These are phyloP conservation scores for Sclerospora graminicola DNA, from an alignment of 352 stramenopile genomes.

Conservation along the genomic window DNA sequence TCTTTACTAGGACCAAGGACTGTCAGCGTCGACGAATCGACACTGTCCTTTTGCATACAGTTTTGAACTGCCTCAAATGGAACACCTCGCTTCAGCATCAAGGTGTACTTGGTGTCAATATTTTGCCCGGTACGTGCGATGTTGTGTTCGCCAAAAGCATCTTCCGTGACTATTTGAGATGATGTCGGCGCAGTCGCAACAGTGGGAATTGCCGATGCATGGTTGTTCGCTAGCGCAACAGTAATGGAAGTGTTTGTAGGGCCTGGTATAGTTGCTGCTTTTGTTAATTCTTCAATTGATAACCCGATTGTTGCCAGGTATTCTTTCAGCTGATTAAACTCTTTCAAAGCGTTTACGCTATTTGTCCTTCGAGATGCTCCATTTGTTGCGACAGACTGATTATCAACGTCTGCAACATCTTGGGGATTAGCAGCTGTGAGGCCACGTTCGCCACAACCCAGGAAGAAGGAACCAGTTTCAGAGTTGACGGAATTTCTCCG, in stretches of 20 bases:
- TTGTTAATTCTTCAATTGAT: conserved; percentile 63
- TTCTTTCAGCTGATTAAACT: conserved; percentile 48
- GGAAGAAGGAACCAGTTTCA: too few relatives aligned
- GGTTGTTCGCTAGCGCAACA: conserved; percentile 5
- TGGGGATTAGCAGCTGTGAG: too few relatives aligned
- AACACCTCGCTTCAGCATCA: conserved; percentile 60
- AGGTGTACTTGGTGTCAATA: conserved; percentile 35
- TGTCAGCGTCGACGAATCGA: conserved; percentile 32
- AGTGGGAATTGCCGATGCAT: conserved; percentile 4
- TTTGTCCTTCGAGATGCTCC: too few relatives aligned
- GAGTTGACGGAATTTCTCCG: too few relatives aligned
- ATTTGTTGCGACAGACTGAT: too few relatives aligned
- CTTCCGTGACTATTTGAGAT: conserved; percentile 10
- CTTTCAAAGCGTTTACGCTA: conserved; percentile 10
- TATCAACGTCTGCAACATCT: too few relatives aligned
- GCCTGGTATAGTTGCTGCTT: conserved; percentile 41
- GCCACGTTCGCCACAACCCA: too few relatives aligned
- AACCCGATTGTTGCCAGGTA: conserved; percentile 51
- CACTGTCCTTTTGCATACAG: conserved; percentile 58
- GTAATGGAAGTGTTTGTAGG: conserved; percentile 15
- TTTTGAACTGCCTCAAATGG: conserved; percentile 64
- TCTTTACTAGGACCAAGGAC: conserved; percentile 3
- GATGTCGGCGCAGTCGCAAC: not conserved
- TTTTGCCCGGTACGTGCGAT: not conserved
- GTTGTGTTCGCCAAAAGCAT: conserved; percentile 10